These are phyloP conservation scores for Triangularia setosa DNA, from an alignment of 2,329 filamentous ascomycete genomes.

Conservation along the genomic window DNA sequence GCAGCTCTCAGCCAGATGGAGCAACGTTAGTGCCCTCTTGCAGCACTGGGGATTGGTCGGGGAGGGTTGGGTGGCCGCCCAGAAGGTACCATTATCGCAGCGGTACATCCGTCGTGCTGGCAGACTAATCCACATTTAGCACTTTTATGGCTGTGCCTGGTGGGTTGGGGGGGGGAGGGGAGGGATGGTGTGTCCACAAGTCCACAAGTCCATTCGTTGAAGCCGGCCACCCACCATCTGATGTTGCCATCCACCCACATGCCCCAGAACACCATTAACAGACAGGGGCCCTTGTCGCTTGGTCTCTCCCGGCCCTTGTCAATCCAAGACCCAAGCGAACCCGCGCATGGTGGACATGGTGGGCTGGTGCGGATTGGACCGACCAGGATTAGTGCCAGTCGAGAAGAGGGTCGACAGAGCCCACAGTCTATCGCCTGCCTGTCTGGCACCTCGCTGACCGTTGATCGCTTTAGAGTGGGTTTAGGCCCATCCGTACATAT, in stretches of 20 bases:
- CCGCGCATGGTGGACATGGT: constrained; percentile 37
- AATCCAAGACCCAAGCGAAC: constrained; percentile 45
- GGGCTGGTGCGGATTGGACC: constrained; percentile 23
- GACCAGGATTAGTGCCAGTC: constrained; percentile 13
- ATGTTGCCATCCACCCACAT: constrained; percentile 38
- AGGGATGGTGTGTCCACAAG: too few relatives aligned
- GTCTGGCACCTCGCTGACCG: constrained; percentile 30
- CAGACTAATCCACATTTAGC: constrained; percentile 36
- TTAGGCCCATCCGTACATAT: constrained; percentile 42
- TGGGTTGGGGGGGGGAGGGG: constrained; percentile 8
- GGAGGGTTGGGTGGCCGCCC: neutral
- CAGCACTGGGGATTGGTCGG: neutral
- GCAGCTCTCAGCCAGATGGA: too few relatives aligned
- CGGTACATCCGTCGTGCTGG: constrained; percentile 26
- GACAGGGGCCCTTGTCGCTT: constrained; percentile 30
- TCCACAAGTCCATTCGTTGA: constrained; percentile 6
- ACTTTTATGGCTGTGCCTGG: constrained; percentile 34
- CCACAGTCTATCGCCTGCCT: constrained; percentile 34
- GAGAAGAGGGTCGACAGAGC: constrained; percentile 29
- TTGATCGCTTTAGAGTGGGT: constrained; percentile 40
- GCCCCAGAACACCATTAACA: constrained; percentile 37
- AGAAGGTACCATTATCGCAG: constrained; percentile 23
- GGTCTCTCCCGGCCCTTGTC: constrained; percentile 37
- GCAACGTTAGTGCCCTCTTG: neutral
- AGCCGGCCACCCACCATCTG: constrained; percentile 29